Evolutionary conservation across 1,284 basidiomycete species (phyloP), one percentile per base, ranked within the genome.

Genomic region (Moesziomyces antarcticus): DNA sequence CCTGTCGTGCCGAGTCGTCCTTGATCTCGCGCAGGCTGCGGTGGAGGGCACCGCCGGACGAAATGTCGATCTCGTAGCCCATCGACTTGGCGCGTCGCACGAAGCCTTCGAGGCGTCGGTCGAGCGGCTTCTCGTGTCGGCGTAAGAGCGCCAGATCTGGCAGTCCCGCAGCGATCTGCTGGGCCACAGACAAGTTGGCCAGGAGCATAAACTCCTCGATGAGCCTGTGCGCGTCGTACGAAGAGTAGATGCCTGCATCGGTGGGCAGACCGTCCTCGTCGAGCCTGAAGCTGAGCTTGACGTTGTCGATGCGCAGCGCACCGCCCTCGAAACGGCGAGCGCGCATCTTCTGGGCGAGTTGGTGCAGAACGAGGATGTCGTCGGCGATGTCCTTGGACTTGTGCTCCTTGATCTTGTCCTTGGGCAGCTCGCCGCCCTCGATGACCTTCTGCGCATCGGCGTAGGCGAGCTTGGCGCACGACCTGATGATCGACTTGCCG

Each of bases 131-230:
- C 84, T 98, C 96, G 80, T 99, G 95, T 56, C 96, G 91, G 62
- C 95, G 91, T 46, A 99, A 89, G 33, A 99, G 88, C 20, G 96
- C 93, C 83, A 97, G 93, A 82, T 99, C 96, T 40, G 96, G 94
- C 44, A 98, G 88, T 72, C 94, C 91, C 40, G 94, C 91, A 22
- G 94, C 96, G 75, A 98, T 91, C 81, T 95, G 91, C 80, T 94
- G 92, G 7, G 96, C 94, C 35, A 96, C 92, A 8, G 93, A 88
- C 42, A 91, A 90, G 84, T 99, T 99, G 70, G 93, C 90, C 61
- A 94, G 87, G 8, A 99, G 86, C 93, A 98, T 98, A 85, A 96
- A 95, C 91, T 98, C 97, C 85, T 98, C 93, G 45, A 99, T 89
- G 30, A 98, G 85, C 46, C 88, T 87, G 76, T 95, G 91, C 9